Percentiles rank a stretch among this genome's conserved stretches.
Evolutionary conservation across 106 monocot genomes (phyloP).

Genomic region (Chionographis japonica): DNA sequence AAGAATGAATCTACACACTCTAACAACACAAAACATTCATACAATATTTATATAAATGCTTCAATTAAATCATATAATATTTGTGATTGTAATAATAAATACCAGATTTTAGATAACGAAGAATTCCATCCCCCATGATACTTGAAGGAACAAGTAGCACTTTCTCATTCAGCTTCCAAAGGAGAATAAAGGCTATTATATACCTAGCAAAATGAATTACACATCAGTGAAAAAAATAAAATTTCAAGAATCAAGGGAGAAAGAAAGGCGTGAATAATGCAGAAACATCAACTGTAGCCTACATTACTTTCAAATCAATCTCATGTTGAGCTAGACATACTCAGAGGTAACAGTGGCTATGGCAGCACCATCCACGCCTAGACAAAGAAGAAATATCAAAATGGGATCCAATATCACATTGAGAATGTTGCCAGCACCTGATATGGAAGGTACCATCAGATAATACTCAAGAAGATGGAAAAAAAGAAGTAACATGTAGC

Average conservation of each 20-base stretch:
- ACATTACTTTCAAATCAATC: constrained; percentile 14
- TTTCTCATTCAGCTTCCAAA: constrained; percentile 72
- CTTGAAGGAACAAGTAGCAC: constrained; percentile 56
- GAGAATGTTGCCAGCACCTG: constrained; percentile 82
- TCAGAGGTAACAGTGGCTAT: constrained; percentile 86
- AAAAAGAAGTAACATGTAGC: neutral
- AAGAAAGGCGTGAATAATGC: neutral
- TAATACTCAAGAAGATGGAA: neutral
- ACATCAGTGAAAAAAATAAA: neutral
- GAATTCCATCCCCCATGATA: constrained; percentile 23
- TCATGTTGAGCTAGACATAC: constrained; percentile 43
- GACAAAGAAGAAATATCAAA: constrained; percentile 72
- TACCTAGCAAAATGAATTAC: constrained; percentile 38
- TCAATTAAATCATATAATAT: neutral
- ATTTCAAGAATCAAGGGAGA: constrained; percentile 1
- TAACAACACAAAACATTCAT: no score
- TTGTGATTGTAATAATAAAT: neutral
- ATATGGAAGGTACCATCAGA: constrained; percentile 4
- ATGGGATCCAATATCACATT: constrained; percentile 76
- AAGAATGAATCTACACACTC: no score
- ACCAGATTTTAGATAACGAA: constrained; percentile 89
- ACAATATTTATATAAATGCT: no score
- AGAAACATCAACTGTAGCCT: neutral
- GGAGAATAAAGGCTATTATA: constrained; percentile 69
- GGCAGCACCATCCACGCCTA: constrained; percentile 85